phyloP scores from a whole-genome alignment of 208 protist genomes.

The Hexamita inflata region DNA sequence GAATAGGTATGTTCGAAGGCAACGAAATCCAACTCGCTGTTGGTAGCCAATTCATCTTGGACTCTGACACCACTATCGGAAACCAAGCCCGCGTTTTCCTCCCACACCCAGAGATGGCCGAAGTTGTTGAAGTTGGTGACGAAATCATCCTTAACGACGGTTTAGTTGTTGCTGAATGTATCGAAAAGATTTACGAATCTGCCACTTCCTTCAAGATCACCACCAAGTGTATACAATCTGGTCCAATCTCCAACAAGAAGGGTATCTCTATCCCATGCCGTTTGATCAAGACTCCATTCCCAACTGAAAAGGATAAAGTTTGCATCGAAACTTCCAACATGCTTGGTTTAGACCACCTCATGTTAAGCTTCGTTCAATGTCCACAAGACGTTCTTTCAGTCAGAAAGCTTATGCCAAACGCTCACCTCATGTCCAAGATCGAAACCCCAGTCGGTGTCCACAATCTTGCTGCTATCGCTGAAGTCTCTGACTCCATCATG shows the following conservation, averaged over 20 bases:
- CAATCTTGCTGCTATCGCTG: conserved; percentile 40
- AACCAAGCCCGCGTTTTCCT: conserved; percentile 33
- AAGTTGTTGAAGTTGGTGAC: conserved; percentile 32
- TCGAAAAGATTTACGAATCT: neutral
- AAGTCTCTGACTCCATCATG: conserved; percentile 41
- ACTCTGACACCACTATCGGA: neutral
- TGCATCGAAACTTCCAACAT: conserved; percentile 25
- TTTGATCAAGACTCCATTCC: neutral
- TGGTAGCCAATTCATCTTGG: conserved; percentile 25
- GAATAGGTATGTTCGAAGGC: conserved; percentile 27
- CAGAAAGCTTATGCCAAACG: neutral
- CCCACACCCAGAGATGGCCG: conserved; percentile 35
- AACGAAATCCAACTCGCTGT: conserved; percentile 2
- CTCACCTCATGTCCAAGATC: conserved; percentile 46
- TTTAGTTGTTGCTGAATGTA: conserved; percentile 26
- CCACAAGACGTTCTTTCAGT: neutral
- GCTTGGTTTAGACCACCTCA: neutral
- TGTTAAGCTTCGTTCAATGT: neutral
- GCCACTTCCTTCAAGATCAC: neutral
- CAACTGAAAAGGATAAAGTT: neutral
- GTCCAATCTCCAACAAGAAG: neutral
- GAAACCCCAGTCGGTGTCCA: conserved; percentile 46
- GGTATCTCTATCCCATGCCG: conserved; percentile 22
- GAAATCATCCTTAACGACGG: conserved; percentile 44
- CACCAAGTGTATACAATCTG: neutral